phyloP scores from a whole-genome alignment of 805 yeast species.

The Nakazawaea anatomiae region DNA sequence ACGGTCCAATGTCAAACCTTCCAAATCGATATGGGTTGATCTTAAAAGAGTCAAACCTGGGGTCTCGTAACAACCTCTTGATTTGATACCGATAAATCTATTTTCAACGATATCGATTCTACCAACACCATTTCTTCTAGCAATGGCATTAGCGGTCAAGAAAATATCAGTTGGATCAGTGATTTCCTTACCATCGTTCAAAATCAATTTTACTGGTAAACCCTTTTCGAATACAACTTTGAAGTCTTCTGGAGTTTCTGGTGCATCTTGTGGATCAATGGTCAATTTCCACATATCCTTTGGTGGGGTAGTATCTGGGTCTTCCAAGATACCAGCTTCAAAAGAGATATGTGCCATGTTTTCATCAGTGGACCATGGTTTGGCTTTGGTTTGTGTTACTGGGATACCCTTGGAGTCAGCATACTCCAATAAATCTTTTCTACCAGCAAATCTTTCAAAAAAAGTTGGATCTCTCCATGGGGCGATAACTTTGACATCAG shows the following conservation, averaged over 20 bases:
- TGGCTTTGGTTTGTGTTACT: conserved; percentile 95
- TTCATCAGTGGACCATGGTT: conserved; percentile 99
- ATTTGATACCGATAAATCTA: conserved; percentile 97
- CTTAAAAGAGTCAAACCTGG: conserved; percentile 96
- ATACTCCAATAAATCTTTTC: conserved; percentile 91
- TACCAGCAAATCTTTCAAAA: conserved; percentile 95
- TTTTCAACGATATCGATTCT: conserved; percentile 98
- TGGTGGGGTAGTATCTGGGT: conserved; percentile 98
- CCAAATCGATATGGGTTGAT: conserved; percentile 90
- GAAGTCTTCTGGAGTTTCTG: conserved; percentile 87
- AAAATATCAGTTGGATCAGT: conserved; percentile 91
- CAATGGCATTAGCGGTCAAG: conserved; percentile 87
- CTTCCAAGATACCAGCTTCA: conserved; percentile 99
- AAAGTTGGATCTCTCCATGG: conserved; percentile 99
- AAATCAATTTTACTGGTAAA: conserved; percentile 74
- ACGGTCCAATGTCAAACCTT: conserved; percentile 94
- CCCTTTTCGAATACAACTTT: conserved; percentile 80
- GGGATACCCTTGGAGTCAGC: conserved; percentile 90
- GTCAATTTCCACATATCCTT: conserved; percentile 99
- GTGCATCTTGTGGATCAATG: conserved; percentile 93
- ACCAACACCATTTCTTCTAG: conserved; percentile 99
- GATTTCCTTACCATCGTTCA: conserved; percentile 54
- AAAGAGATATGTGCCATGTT: conserved; percentile 98
- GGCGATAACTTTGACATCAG: conserved; percentile 93
- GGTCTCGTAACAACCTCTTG: conserved; percentile 99